These are phyloP conservation scores for Crithidia mellificae DNA, from an alignment of 208 protist genomes.

Conservation along the genomic window DNA sequence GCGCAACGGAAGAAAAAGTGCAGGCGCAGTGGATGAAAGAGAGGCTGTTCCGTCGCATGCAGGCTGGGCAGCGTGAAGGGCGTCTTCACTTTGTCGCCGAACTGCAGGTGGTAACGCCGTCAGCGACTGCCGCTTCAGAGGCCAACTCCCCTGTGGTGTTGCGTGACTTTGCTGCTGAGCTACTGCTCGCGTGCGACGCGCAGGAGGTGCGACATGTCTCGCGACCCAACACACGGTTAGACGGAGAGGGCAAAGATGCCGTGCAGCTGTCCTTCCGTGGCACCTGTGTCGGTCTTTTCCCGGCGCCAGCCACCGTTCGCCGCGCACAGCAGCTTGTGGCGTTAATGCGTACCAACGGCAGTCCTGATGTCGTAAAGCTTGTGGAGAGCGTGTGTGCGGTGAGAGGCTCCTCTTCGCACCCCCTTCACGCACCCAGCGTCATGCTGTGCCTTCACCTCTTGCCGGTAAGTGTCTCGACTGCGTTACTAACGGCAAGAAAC, in stretches of 20 bases:
- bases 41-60: slow-evolving; percentile 23
- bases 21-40: slow-evolving; percentile 21
- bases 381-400: too few species aligned
- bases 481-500: slow-evolving; percentile 3
- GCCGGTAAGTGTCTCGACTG: slow-evolving; percentile 8
- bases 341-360: not conserved
- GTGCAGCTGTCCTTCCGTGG: slow-evolving; percentile 31
- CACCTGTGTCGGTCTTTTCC: slow-evolving; percentile 27
- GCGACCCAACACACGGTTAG: not conserved
- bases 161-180: slow-evolving; percentile 20
- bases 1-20: slow-evolving; percentile 2
- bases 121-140: not conserved
- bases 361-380: not conserved
- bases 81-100: slow-evolving; percentile 23
- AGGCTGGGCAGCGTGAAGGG: not conserved
- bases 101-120: slow-evolving; percentile 6
- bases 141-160: slow-evolving; percentile 2
- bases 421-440: not conserved
- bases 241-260: not conserved
- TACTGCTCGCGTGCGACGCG: slow-evolving; percentile 22
- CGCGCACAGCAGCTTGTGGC: not conserved
- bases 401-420: too few species aligned
- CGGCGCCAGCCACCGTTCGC: slow-evolving; percentile 10
- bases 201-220: slow-evolving; percentile 1
- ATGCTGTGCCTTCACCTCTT: slow-evolving; percentile 15